Base-by-base conservation (phyloP, 306 rosid genomes). In the Cucurbita maxima region DNA sequence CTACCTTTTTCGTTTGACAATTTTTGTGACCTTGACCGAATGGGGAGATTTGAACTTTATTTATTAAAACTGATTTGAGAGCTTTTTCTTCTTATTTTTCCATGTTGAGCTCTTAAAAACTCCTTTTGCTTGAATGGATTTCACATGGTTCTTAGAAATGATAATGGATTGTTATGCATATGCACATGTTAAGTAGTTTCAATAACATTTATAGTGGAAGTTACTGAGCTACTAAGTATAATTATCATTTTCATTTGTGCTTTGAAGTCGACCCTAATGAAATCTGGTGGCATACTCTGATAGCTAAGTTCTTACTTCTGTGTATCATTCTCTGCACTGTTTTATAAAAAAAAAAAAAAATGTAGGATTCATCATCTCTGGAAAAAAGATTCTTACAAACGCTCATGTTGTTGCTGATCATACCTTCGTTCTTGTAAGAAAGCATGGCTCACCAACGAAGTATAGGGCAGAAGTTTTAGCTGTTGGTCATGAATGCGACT, bases 321-420 rank as follows among this genome's bases (percentile, higher is more conserved):
- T 60, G 16, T 15, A 40, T 63, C 10, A 41, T 63, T 40, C 52
- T 63, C n/a, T 16, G 71, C 19, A 10, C 51, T 63, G 18, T 63
- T 50, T 50, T 20, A 50, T 30, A 30, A 30, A 36, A 79, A 69
- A 22, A 79, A 69, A 22, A 66, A 55, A 20, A 68, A 67, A 45
- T 60, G 79, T 74, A 92, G 97, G 97, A 68, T 92, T 92, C 76
- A 90, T 89, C 19, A 85, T 92, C 80, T 55, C 77, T 18, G 96
- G 91, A 37, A 88, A 79, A 75, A 84, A 57, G 83, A 89, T 92
- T 85, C 86, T 92, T 54, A 92, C 97, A 71, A 92, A 92, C 67
- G 97, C 97, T 75, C 97, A 92, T 79, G 97, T 92, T 57, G 89
- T 92, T 72, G 97, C 97, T 62, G 96, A 92, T 85, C 84, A 89